Evolutionary conservation across 2,329 filamentous ascomycete species (phyloP).

Genomic region (Botryotinia globosa): DNA sequence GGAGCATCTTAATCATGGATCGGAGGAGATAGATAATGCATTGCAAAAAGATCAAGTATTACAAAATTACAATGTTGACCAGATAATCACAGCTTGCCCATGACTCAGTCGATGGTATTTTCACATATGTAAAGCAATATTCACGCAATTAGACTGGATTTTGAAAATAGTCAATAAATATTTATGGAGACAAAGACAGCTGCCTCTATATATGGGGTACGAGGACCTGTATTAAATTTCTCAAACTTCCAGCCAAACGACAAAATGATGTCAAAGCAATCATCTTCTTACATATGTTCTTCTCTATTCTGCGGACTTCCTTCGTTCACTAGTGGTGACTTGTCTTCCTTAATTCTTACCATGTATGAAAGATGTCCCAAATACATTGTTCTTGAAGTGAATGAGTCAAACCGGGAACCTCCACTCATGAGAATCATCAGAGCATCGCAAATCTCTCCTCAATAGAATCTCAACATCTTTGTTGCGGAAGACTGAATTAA

Average conservation of each 20-base stretch:
- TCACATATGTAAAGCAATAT: background rate
- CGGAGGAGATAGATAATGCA: background rate
- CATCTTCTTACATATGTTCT: background rate
- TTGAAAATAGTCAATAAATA: background rate
- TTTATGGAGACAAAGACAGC: background rate
- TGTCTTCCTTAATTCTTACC: background rate
- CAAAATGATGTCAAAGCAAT: background rate
- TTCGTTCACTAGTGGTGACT: no score
- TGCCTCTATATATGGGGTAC: background rate
- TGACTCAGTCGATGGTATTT: background rate
- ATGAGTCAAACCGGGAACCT: accelerated
- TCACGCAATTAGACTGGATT: background rate
- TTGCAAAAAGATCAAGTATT: background rate
- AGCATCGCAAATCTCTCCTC: background rate
- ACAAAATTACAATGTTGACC: background rate
- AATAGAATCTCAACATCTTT: no score
- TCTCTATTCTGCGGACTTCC: background rate
- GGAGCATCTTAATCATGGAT: background rate
- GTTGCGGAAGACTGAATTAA: background rate
- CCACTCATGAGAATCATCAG: no score
- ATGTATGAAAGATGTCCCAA: background rate
- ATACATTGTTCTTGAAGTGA: background rate
- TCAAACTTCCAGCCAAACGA: background rate
- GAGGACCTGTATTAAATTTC: background rate
- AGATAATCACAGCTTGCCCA: no score